These are phyloP conservation scores for Phanerodontia chrysosporium DNA, from an alignment of 768 basidiomycete species.

Conservation along the genomic window DNA sequence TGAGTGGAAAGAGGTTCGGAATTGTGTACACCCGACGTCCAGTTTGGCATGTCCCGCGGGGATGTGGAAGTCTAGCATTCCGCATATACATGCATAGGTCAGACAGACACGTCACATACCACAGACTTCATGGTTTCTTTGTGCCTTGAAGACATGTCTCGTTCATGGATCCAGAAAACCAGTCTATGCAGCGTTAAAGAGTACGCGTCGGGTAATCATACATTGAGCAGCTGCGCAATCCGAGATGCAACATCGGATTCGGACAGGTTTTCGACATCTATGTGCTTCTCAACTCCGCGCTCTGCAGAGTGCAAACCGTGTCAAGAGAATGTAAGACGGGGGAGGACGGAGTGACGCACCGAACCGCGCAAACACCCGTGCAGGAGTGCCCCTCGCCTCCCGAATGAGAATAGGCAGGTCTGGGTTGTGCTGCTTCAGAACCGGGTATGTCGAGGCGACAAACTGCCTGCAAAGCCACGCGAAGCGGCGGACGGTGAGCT, in stretches of 20 bases:
- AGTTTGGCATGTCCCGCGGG: no score
- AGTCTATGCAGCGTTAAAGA: neutral
- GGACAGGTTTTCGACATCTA: slow-evolving; percentile 74
- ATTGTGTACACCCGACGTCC: no score
- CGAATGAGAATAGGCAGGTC: slow-evolving; percentile 82
- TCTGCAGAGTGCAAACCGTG: slow-evolving; percentile 38
- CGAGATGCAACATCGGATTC: slow-evolving; percentile 67
- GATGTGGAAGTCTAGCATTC: no score
- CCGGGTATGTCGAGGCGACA: slow-evolving; percentile 67
- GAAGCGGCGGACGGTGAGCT: neutral
- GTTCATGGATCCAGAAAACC: neutral
- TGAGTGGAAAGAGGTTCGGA: no score
- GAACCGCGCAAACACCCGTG: slow-evolving; percentile 80
- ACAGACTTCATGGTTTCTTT: no score
- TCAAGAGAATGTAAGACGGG: neutral
- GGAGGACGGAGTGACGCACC: slow-evolving; percentile 44
- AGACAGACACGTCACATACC: no score
- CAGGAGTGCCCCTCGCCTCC: slow-evolving; percentile 75
- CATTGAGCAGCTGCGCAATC: slow-evolving; percentile 56
- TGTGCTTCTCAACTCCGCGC: slow-evolving; percentile 75
- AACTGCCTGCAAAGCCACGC: slow-evolving; percentile 54
- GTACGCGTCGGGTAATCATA: slow-evolving; percentile 7
- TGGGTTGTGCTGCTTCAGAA: slow-evolving; percentile 79
- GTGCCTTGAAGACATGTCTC: no score
- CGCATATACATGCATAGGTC: no score